Evolutionary conservation across 352 stramenopile species (phyloP).

Genomic region (Phytopythium sindhum): DNA sequence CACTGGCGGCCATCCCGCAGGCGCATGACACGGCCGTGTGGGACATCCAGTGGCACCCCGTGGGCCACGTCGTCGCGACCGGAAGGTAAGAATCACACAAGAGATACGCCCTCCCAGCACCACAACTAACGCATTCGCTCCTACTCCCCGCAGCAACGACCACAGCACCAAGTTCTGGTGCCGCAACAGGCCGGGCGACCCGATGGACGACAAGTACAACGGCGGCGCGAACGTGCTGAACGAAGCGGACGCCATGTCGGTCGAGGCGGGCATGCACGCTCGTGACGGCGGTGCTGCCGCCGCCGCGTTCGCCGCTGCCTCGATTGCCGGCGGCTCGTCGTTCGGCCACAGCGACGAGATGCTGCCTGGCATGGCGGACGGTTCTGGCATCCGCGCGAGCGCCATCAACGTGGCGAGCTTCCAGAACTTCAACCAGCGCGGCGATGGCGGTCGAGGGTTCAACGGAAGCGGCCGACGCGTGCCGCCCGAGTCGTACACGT

Average conservation of each 20-base stretch:
- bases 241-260: constrained; percentile 49
- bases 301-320: constrained; percentile 2
- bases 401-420: constrained; percentile 75
- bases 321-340: not conserved
- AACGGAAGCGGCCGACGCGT: constrained; percentile 38
- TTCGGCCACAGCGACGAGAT: constrained; percentile 24
- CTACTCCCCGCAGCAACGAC: constrained; percentile 82
- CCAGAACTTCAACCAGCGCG: constrained; percentile 52
- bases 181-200: constrained; percentile 91
- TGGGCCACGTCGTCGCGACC: constrained; percentile 94
- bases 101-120: not conserved
- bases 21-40: constrained; percentile 97
- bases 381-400: constrained; percentile 51
- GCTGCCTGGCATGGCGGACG: constrained; percentile 67
- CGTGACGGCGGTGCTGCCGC: constrained; percentile 11
- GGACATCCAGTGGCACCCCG: constrained; percentile 98
- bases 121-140: not conserved
- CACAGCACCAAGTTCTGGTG: constrained; percentile 98
- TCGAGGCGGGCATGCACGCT: constrained; percentile 23
- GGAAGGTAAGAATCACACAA: constrained; percentile 47
- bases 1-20: constrained; percentile 81
- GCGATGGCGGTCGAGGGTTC: constrained; percentile 16
- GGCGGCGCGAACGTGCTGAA: constrained; percentile 66
- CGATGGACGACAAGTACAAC: constrained; percentile 90
- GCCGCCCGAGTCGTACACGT: constrained; percentile 83